Evolutionary conservation across 148 eudicot genomes (phyloP).

Genomic region (Gaultheria prostrata): DNA sequence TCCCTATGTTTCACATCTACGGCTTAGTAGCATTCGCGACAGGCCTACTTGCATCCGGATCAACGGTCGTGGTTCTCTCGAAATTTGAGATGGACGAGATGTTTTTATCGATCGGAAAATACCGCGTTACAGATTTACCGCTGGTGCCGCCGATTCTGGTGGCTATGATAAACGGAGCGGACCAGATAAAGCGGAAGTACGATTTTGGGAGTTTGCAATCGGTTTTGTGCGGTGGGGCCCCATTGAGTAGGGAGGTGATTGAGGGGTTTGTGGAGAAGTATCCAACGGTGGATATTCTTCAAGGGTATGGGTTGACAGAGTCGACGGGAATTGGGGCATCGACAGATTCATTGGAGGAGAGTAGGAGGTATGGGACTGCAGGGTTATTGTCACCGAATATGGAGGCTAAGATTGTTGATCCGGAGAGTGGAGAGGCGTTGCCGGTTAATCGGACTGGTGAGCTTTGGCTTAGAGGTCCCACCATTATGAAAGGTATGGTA

Average conservation of each 20-base stretch:
- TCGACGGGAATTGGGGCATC: conserved; percentile 83
- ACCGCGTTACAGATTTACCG: conserved; percentile 60
- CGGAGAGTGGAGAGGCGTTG: conserved; percentile 57
- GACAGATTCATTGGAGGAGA: conserved; percentile 75
- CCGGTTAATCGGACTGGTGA: conserved; percentile 73
- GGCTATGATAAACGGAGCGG: conserved; percentile 73
- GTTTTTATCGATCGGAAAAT: conserved; percentile 59
- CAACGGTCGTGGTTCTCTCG: conserved; percentile 69
- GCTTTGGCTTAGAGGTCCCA: conserved; percentile 92
- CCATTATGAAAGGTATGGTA: conserved; percentile 77
- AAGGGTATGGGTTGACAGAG: conserved; percentile 92
- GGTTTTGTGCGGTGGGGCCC: conserved; percentile 81
- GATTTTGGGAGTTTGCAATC: conserved; percentile 46
- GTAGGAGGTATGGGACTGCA: conserved; percentile 80
- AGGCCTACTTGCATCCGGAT: conserved; percentile 68
- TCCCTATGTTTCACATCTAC: conserved; percentile 94
- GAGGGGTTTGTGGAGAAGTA: conserved; percentile 77
- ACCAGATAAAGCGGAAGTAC: conserved; percentile 40
- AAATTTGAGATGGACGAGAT: conserved; percentile 83
- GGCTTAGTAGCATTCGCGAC: conserved; percentile 78
- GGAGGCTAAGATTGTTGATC: conserved; percentile 86
- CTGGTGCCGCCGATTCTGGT: conserved; percentile 89
- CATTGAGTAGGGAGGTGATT: conserved; percentile 76
- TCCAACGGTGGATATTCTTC: conserved; percentile 58
- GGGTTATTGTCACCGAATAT: conserved; percentile 76